Base-by-base conservation (phyloP, 495 filamentous ascomycete genomes). In the Staphylotrichum tortipilum region DNA sequence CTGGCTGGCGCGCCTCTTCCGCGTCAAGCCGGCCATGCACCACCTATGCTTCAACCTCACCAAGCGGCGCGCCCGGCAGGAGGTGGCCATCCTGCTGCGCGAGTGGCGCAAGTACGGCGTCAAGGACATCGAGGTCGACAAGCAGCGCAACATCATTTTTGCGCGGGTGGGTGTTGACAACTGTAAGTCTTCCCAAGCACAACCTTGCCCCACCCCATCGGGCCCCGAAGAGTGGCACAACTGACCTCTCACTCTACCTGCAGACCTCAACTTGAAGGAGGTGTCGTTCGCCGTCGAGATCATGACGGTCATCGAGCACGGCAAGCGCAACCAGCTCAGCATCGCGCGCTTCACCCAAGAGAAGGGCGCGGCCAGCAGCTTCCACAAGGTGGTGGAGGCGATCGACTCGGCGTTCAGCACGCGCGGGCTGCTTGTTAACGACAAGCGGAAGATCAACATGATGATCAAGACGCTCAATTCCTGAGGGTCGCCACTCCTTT, bases 271-370 rank as follows among this genome's bases (percentile, higher is more conserved):
- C 31, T 73, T 94, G 52, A 87, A 87, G 53, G 81, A 84, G 23
- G 85, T 94, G 7, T 74, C 81, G 15, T 86, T 97, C 59, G 84
- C 86, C 4, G 76, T 79, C 38, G 88, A 96, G 59, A 76, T 97
- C 56, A 90, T 87, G 67, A 86, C 81, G 9, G 80, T 94, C 10
- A 83, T 90, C 28, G 85, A 94, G 63, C 84, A 88, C 53, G 85
- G 86, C 29, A 78, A 76, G 57, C 75, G 79, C 45, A 78, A 78
- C 48, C 61, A 62, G 26, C 75, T 95, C 15, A 83, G 81, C 64
- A 78, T 95, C 36, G 86, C 84, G 21, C 81, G 86, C 14, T 86
- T 96, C 68, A 88, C 84, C 24, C 91, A 95, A 60, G 86, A 90
- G 58, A 79, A 81, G 38, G 92, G 92, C 15, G 88, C 90, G 0